Evolutionary conservation across 345 rosid species (phyloP), one percentile per base, ranked within the genome.

Genomic region (Camelina sativa): DNA sequence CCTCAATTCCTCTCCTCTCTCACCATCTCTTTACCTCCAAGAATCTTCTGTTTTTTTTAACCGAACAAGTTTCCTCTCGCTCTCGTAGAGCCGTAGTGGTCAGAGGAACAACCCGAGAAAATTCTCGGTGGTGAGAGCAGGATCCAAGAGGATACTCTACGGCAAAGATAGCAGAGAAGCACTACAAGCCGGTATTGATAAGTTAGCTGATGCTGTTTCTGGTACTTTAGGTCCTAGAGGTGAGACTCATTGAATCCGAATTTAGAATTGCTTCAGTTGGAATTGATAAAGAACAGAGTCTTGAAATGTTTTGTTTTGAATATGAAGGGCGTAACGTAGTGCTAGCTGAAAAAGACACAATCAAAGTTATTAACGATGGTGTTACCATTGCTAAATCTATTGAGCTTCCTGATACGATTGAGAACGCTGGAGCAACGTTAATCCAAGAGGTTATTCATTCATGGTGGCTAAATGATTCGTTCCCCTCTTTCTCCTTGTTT

Each of bases 201-300:
- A 91, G 80, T 69, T 93, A 66, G 96, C 97, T 41, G 94, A 89
- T 80, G 92, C 97, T 73, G 97, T 93, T 66, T 86, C 98, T 77
- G 82, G 80, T 71, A 93, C 98, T 68, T 80, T 89, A 46, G 98
- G 97, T 0, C 98, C 96, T 19, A 80, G 82, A 86, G 96, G 92
- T 89, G 43, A 72, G 37, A 28, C 5, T 28, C 30, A 28, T 28
- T 28, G 30, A 28, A 28, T 28, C 30, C 30, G 28, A 25, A 25
- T 25, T 25, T 25, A 28, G 41, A 3, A 11, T 25, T 25, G 28
- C 30, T 41, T 9, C 13, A 43, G 12, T 0, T 28, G 44, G 66
- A 62, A 30, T 73, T 52, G 35, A 34, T 22, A 6, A 20, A 40
- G 62, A 41, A 10, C 10, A 2, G 13, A 50, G 7, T 44, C 3